Conservation (phyloP, 1,284 basidiomycete genomes). For the Ganoderma lingzhi region DNA sequence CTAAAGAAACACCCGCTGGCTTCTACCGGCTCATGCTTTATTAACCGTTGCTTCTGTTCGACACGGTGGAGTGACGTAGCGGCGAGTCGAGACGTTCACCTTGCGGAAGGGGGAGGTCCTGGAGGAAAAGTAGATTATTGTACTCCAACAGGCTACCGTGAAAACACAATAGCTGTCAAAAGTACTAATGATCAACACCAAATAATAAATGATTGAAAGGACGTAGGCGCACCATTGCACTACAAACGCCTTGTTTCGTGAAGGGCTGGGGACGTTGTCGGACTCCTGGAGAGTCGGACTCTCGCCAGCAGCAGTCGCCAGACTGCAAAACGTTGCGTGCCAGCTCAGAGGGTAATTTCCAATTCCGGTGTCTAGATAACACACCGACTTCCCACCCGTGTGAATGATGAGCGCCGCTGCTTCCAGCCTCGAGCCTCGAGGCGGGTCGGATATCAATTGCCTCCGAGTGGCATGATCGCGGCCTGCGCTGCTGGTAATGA, state of each 20-base stretch:
- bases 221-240: background rate
- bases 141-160: background rate
- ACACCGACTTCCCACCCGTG: background rate
- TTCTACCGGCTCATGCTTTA: background rate
- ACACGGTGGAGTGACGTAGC: background rate
- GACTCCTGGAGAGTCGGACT: background rate
- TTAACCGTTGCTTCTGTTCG: background rate
- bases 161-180: background rate
- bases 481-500: background rate
- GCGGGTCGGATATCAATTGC: background rate
- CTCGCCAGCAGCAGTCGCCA: background rate
- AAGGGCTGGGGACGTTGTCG: background rate
- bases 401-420: background rate
- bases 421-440: background rate
- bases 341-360: background rate
- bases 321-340: no score
- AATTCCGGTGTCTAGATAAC: background rate
- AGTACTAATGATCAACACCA: background rate
- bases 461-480: background rate
- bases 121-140: background rate
- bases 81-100: background rate
- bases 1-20: background rate
- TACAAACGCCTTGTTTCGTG: background rate
- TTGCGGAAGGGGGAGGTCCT: background rate
- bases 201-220: background rate